These are phyloP conservation scores for Trichomonas vaginalis DNA, from an alignment of 208 protist species.

Conservation along the genomic window DNA sequence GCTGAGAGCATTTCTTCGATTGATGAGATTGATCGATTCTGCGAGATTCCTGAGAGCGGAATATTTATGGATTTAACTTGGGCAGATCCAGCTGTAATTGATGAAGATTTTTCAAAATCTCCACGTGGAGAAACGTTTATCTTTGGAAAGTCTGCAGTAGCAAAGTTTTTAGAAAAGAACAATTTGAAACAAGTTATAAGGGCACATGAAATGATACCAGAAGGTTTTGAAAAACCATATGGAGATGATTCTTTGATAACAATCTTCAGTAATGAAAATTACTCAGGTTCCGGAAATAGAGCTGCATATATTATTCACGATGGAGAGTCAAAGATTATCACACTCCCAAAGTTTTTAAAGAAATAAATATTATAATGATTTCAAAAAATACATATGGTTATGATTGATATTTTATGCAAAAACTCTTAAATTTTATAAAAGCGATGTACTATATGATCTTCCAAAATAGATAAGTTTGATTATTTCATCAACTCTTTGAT, in stretches of 20 bases:
- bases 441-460: no score
- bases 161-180: not conserved
- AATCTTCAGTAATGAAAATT: not conserved
- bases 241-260: not conserved
- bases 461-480: no score
- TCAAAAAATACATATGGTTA: no score
- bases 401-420: no score
- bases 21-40: not conserved
- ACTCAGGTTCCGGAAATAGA: not conserved
- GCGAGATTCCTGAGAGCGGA: not conserved
- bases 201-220: conserved; percentile 79
- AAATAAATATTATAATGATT: no score
- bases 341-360: not conserved
- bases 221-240: conserved; percentile 61
- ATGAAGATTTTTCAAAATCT: not conserved
- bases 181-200: not conserved
- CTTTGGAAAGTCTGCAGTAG: not conserved
- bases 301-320: not conserved
- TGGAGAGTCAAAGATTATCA: not conserved
- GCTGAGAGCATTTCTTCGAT: not conserved
- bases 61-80: not conserved
- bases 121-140: not conserved
- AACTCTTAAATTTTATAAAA: no score
- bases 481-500: no score
- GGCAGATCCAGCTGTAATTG: not conserved